Conservation (phyloP, 352 stramenopile species). For the Elongisporangium senticosum region DNA sequence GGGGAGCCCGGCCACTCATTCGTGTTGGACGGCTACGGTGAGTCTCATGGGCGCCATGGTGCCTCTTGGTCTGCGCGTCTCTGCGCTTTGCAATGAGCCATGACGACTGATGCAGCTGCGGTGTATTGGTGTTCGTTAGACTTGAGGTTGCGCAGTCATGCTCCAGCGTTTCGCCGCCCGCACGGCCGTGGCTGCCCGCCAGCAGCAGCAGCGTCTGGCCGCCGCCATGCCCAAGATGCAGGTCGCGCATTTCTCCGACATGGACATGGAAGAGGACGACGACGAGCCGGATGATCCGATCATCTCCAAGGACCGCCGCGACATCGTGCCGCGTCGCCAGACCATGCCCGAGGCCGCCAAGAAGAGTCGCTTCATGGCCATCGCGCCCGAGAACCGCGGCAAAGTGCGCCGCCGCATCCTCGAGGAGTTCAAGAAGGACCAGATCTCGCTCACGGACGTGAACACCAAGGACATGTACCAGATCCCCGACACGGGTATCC, state of each 20-base stretch:
- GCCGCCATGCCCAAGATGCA: constrained; percentile 22
- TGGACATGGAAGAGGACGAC: constrained; percentile 61
- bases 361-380: constrained; percentile 71
- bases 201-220: constrained; percentile 11
- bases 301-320: constrained; percentile 58
- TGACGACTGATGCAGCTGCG: constrained; percentile 93
- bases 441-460: constrained; percentile 52
- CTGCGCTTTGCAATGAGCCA: constrained; percentile 42
- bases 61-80: constrained; percentile 50
- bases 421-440: constrained; percentile 75
- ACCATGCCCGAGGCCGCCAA: constrained; percentile 65
- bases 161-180: constrained; percentile 58
- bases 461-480: constrained; percentile 40
- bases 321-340: constrained; percentile 57
- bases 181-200: constrained; percentile 21
- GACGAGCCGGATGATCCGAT: constrained; percentile 67
- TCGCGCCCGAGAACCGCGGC: constrained; percentile 68
- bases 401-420: constrained; percentile 72
- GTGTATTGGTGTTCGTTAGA: constrained; percentile 91
- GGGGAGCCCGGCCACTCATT: not conserved
- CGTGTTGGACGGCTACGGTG: not conserved
- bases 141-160: constrained; percentile 33
- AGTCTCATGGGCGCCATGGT: not conserved
- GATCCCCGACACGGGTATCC: constrained; percentile 48
- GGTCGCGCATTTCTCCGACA: constrained; percentile 32